A percentile compares a stretch with the other conserved stretches of the same genome.
Conservation (phyloP, 257 asterid species). For the Penstemon barbatus region DNA sequence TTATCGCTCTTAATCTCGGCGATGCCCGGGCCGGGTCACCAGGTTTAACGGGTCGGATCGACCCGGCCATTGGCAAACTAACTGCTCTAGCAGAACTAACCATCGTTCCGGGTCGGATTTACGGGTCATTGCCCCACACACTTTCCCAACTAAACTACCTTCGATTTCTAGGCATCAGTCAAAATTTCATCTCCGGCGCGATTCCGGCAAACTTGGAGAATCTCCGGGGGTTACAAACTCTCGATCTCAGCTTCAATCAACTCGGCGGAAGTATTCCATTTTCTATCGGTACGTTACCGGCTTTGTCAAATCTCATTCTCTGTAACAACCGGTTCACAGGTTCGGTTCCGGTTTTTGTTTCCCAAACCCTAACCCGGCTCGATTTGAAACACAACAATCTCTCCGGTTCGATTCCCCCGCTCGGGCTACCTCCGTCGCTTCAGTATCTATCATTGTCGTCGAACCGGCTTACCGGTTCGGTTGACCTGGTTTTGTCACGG, state of each 20-base stretch:
- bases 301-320: constrained; percentile 63
- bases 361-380: constrained; percentile 64
- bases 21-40: constrained; percentile 91
- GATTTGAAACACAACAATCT: constrained; percentile 75
- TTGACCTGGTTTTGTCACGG: constrained; percentile 45
- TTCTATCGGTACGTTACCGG: constrained; percentile 60
- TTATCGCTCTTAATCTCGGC: constrained; percentile 78
- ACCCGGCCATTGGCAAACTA: constrained; percentile 78
- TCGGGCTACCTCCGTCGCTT: constrained; percentile 67
- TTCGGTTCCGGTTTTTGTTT: constrained; percentile 56
- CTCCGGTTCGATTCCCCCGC: constrained; percentile 60
- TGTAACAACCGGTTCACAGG: constrained; percentile 72
- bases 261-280: constrained; percentile 55
- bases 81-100: constrained; percentile 71
- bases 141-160: constrained; percentile 53
- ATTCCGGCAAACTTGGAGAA: constrained; percentile 68
- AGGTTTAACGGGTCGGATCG: constrained; percentile 64
- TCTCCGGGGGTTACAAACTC: constrained; percentile 59
- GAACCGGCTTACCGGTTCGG: constrained; percentile 74
- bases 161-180: constrained; percentile 67
- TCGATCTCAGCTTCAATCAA: constrained; percentile 81
- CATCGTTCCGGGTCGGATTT: constrained; percentile 78
- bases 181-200: constrained; percentile 67
- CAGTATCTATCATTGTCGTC: constrained; percentile 71
- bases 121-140: constrained; percentile 63